Conservation (phyloP, 257 asterid species). For the Nicotiana attenuata region DNA sequence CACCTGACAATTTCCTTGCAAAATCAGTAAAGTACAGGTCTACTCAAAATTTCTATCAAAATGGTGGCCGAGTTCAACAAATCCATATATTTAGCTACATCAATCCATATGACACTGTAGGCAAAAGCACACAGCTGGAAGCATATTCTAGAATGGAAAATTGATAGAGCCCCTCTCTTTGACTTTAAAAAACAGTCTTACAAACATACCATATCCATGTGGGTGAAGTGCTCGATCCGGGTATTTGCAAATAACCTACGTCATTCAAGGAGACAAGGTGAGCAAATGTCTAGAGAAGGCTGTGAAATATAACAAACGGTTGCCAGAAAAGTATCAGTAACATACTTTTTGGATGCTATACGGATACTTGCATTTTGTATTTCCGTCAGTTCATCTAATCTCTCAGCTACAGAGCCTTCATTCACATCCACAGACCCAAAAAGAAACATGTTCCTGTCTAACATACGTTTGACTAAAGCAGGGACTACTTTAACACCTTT, state of each 20-base stretch:
- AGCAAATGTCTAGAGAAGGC: background rate
- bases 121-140: conserved; percentile 9
- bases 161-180: background rate
- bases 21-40: background rate
- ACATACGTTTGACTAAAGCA: conserved; percentile 59
- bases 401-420: conserved; percentile 62
- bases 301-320: background rate
- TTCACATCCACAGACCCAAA: conserved; percentile 61
- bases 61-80: background rate
- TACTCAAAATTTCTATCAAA: background rate
- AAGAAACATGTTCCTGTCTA: conserved; percentile 66
- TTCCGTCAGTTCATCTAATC: conserved; percentile 58
- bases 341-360: conserved; percentile 59
- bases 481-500: conserved; percentile 39
- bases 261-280: conserved; percentile 11
- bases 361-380: conserved; percentile 58
- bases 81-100: background rate
- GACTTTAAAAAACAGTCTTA: background rate
- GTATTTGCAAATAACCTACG: conserved; percentile 60
- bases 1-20: background rate
- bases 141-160: background rate
- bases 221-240: conserved; percentile 62
- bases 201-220: conserved; percentile 73
- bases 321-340: conserved; percentile 3
- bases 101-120: background rate